Evolutionary conservation across 2,329 filamentous ascomycete species (phyloP).

Genomic region (Zarea fungicola): DNA sequence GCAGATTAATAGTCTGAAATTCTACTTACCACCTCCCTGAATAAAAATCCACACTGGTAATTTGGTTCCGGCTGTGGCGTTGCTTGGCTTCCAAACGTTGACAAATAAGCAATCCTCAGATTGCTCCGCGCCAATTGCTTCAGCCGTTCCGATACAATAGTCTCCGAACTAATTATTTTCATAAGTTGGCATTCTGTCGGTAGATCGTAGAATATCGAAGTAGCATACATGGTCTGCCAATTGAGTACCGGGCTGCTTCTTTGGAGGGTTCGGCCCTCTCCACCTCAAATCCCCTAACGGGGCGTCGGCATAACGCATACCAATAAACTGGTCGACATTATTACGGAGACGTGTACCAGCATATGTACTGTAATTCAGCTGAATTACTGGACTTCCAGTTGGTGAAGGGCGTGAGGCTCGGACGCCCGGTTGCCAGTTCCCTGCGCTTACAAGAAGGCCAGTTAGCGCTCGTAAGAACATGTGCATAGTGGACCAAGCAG

Average conservation of each 20-base stretch:
- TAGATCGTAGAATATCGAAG: neutral
- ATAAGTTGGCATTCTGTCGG: neutral
- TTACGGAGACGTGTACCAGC: too few relatives aligned
- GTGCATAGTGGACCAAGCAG: too few relatives aligned
- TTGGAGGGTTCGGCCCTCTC: slow-evolving; percentile 43
- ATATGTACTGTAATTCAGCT: too few relatives aligned
- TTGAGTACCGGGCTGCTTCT: slow-evolving; percentile 26
- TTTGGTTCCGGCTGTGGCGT: slow-evolving; percentile 21
- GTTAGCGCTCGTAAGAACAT: too few relatives aligned
- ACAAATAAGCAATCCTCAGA: slow-evolving; percentile 44
- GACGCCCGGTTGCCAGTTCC: too few relatives aligned
- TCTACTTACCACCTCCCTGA: slow-evolving; percentile 34
- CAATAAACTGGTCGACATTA: too few relatives aligned
- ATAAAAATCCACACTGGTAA: slow-evolving; percentile 36
- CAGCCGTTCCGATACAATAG: slow-evolving; percentile 36
- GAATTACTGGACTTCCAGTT: too few relatives aligned
- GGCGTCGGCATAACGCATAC: slow-evolving; percentile 46
- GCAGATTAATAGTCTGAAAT: neutral
- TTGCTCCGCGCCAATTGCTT: slow-evolving; percentile 18
- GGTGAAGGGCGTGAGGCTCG: too few relatives aligned
- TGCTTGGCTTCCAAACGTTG: slow-evolving; percentile 43
- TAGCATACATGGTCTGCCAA: slow-evolving; percentile 29
- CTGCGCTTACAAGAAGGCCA: too few relatives aligned
- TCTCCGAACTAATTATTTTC: slow-evolving; percentile 34
- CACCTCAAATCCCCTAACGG: slow-evolving; percentile 47